Percentiles rank a stretch among this genome's conserved stretches.
Conservation (phyloP, 2,329 filamentous ascomycete genomes). For the Fusarium heterosporum region DNA sequence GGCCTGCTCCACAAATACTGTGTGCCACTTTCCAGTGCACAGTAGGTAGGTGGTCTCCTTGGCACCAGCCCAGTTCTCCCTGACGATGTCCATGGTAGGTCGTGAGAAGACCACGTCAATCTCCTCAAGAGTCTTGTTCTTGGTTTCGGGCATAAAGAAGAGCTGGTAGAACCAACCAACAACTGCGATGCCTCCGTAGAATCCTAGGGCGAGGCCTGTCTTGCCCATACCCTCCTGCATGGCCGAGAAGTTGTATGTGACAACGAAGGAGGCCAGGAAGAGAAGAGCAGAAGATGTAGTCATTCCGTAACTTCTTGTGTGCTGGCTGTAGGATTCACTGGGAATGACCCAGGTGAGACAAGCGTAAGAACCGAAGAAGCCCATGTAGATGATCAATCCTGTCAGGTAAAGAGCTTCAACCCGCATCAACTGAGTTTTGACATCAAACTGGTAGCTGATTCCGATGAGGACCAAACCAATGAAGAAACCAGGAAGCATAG, state of each 20-base stretch:
- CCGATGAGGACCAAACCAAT: slow-evolving; percentile 76
- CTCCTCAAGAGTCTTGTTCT: slow-evolving; percentile 75
- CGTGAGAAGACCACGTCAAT: slow-evolving; percentile 75
- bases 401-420: slow-evolving; percentile 73
- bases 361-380: slow-evolving; percentile 75
- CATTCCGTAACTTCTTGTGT: slow-evolving; percentile 79
- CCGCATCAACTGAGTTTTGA: slow-evolving; percentile 57
- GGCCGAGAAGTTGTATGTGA: slow-evolving; percentile 79
- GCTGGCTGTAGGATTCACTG: slow-evolving; percentile 77
- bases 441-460: slow-evolving; percentile 68
- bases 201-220: slow-evolving; percentile 75
- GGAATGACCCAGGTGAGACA: slow-evolving; percentile 75
- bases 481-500: slow-evolving; percentile 79
- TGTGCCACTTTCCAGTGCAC: slow-evolving; percentile 36
- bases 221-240: slow-evolving; percentile 76
- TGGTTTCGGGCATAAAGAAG: slow-evolving; percentile 81
- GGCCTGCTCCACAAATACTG: slow-evolving; percentile 45
- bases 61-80: slow-evolving; percentile 62
- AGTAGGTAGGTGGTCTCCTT: slow-evolving; percentile 49
- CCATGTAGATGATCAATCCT: slow-evolving; percentile 75
- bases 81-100: slow-evolving; percentile 72
- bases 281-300: slow-evolving; percentile 74
- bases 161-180: slow-evolving; percentile 79
- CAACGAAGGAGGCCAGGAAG: slow-evolving; percentile 78
- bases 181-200: slow-evolving; percentile 79